Percentiles rank a stretch among this genome's conserved stretches.
phyloP scores from a whole-genome alignment of 2,329 filamentous ascomycete species.

The Diaporthe longicolla region DNA sequence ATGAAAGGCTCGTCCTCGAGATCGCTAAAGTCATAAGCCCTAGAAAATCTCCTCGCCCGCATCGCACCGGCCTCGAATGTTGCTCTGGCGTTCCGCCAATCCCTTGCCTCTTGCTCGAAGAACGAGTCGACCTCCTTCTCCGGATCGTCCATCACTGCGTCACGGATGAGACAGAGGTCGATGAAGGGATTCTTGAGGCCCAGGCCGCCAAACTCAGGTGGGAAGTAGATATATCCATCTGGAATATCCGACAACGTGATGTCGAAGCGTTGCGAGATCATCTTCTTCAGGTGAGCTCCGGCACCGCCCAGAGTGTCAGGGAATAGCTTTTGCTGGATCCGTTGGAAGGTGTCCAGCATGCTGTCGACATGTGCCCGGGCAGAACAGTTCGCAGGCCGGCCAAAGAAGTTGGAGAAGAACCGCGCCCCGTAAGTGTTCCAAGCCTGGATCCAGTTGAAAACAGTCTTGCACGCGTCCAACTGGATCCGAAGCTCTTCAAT shows the following conservation, averaged over 20 bases:
- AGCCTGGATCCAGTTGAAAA: conserved; percentile 72
- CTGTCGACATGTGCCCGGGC: conserved; percentile 68
- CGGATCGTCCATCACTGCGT: conserved; percentile 47
- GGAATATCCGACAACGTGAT: conserved; percentile 52
- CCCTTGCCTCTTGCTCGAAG: conserved; percentile 51
- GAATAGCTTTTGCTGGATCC: conserved; percentile 67
- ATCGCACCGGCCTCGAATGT: conserved; percentile 48
- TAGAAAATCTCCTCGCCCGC: conserved; percentile 2
- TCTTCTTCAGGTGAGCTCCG: conserved; percentile 60
- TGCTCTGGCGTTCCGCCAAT: conserved; percentile 52
- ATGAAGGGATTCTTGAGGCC: conserved; percentile 55
- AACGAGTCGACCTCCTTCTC: conserved; percentile 47
- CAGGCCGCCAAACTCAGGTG: conserved; percentile 56
- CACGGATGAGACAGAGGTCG: conserved; percentile 48
- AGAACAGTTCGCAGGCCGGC: conserved; percentile 67
- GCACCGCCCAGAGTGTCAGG: conserved; percentile 48
- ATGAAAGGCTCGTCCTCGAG: conserved; percentile 52
- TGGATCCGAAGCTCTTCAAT: conserved; percentile 69
- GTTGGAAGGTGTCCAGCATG: conserved; percentile 64
- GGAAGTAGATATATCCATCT: conserved; percentile 58
- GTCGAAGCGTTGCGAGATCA: conserved; percentile 64
- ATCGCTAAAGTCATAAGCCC: conserved; percentile 39
- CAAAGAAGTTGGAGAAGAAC: conserved; percentile 72
- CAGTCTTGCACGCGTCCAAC: conserved; percentile 64
- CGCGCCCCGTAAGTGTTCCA: conserved; percentile 71